Conservation (phyloP, 208 protist genomes). For the Strigomonas culicis region DNA sequence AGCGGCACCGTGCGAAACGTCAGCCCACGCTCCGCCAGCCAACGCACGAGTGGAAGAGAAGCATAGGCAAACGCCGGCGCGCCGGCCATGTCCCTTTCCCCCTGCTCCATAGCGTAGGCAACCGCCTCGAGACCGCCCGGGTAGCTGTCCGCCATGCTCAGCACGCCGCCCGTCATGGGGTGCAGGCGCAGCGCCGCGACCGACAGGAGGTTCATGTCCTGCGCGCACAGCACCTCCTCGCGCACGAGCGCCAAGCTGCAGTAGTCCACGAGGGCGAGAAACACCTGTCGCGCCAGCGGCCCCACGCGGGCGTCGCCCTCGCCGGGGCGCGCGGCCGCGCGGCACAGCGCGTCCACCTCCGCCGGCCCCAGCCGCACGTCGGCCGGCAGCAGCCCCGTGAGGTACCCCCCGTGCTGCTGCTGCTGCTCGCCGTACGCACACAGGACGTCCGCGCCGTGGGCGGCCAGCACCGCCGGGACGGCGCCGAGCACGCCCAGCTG, state of each 20-base stretch:
- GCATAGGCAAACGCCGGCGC: conserved; percentile 6
- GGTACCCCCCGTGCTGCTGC: too few relatives aligned
- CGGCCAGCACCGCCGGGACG: too few relatives aligned
- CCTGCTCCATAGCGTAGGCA: conserved; percentile 17
- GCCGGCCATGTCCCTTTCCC: not conserved
- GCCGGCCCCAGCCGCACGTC: too few relatives aligned
- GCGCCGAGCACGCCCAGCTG: too few relatives aligned
- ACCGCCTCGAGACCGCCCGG: conserved; percentile 17
- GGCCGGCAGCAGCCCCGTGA: too few relatives aligned
- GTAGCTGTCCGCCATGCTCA: conserved; percentile 39
- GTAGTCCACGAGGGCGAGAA: not conserved
- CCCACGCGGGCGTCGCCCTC: too few relatives aligned
- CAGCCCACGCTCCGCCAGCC: conserved; percentile 15
- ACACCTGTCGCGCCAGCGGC: not conserved
- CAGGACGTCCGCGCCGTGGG: too few relatives aligned
- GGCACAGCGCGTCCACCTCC: too few relatives aligned
- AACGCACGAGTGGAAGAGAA: conserved; percentile 27
- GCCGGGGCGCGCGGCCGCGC: too few relatives aligned
- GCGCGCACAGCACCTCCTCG: conserved; percentile 21
- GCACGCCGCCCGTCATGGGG: conserved; percentile 44
- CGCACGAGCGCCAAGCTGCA: conserved; percentile 16
- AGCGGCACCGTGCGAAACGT: not conserved
- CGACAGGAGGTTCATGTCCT: conserved; percentile 48
- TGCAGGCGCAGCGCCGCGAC: conserved; percentile 45
- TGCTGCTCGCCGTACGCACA: too few relatives aligned